Evolutionary conservation across 2,329 filamentous ascomycete genomes (phyloP).

Genomic region (Fusarium sp.): DNA sequence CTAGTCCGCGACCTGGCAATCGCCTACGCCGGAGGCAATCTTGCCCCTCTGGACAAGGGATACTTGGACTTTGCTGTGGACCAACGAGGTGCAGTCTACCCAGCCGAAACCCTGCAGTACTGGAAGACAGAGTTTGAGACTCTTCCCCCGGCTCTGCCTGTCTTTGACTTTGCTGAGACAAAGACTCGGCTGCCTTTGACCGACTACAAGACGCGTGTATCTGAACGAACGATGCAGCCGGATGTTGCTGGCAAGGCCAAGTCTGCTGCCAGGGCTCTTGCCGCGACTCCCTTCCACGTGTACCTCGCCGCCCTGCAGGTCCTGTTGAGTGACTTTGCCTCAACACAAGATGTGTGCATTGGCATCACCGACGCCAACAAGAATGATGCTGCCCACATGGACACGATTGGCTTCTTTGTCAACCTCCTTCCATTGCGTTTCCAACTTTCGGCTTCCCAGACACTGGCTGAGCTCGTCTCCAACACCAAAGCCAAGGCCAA

Average conservation of each 20-base stretch:
- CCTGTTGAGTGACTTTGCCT: not conserved
- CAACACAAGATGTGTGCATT: not conserved
- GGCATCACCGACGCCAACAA: not conserved
- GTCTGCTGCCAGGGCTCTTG: not conserved
- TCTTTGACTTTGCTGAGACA: not conserved
- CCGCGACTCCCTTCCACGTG: not conserved
- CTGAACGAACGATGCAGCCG: not conserved
- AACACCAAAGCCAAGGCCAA: conserved; percentile 34
- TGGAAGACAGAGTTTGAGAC: not conserved
- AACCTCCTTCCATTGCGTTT: not conserved
- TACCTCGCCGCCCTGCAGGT: not conserved
- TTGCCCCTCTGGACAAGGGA: not conserved
- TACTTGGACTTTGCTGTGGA: not conserved
- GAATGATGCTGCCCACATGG: not conserved
- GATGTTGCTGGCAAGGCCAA: not conserved
- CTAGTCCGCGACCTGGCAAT: not conserved
- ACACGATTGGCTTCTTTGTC: not conserved
- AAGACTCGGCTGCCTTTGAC: not conserved
- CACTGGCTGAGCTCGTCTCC: conserved; percentile 58
- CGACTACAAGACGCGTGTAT: not conserved
- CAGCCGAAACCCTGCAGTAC: not conserved
- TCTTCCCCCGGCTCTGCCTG: not conserved
- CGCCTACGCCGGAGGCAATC: not conserved
- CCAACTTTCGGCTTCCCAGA: conserved; percentile 49
- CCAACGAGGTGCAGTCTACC: not conserved